Conservation (phyloP, 1,284 basidiomycete genomes). For the Malassezia nana region DNA sequence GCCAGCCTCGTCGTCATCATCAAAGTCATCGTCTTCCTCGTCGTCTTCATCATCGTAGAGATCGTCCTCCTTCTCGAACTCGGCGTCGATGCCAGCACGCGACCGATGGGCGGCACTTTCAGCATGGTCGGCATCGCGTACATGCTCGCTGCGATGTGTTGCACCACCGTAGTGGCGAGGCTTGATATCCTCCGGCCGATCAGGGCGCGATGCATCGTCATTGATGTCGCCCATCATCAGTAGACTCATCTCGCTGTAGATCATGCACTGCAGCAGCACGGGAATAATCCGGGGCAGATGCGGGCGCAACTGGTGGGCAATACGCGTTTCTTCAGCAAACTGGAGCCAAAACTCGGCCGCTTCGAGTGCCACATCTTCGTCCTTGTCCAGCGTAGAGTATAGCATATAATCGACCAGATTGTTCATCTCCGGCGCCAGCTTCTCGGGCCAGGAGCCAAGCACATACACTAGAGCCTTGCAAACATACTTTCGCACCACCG, state of each 20-base stretch:
- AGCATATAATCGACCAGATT: slow-evolving; percentile 98
- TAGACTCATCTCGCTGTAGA: slow-evolving; percentile 93
- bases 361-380: slow-evolving; percentile 56
- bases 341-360: slow-evolving; percentile 99
- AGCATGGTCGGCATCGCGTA: slow-evolving; percentile 42
- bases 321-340: slow-evolving; percentile 85
- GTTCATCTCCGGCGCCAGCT: slow-evolving; percentile 86
- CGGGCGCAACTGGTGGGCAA: slow-evolving; percentile 72
- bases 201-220: slow-evolving; percentile 71
- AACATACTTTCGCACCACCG: slow-evolving; percentile 86
- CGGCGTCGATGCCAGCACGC: slow-evolving; percentile 26
- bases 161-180: slow-evolving; percentile 76
- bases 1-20: slow-evolving; percentile 90
- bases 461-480: slow-evolving; percentile 91
- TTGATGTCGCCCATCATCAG: slow-evolving; percentile 87
- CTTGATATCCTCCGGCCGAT: slow-evolving; percentile 71
- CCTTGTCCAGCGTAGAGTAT: slow-evolving; percentile 91
- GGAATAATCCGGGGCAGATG: slow-evolving; percentile 80
- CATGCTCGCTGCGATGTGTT: slow-evolving; percentile 55
- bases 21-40: slow-evolving; percentile 76
- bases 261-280: slow-evolving; percentile 88
- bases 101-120: slow-evolving; percentile 28
- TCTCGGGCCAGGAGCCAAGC: slow-evolving; percentile 82
- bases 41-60: slow-evolving; percentile 73
- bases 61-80: slow-evolving; percentile 51